phyloP scores from a whole-genome alignment of 2,329 filamentous ascomycete species.

The Diaporthe sp. region DNA sequence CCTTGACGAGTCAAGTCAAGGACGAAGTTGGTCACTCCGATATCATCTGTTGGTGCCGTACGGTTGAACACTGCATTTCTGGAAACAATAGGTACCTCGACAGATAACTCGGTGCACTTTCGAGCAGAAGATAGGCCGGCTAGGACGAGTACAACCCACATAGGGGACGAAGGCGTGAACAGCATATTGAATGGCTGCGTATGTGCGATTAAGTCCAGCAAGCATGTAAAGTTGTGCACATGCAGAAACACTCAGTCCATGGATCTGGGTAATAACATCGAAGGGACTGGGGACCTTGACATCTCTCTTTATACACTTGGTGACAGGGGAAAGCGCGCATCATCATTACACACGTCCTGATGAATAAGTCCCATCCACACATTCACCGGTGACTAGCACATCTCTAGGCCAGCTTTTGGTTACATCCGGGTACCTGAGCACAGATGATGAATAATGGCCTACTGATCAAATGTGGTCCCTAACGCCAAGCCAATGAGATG shows the following conservation, averaged over 20 bases:
- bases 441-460: slow-evolving; percentile 14
- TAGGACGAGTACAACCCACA: slow-evolving; percentile 36
- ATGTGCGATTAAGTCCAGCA: background rate
- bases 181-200: background rate
- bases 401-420: background rate
- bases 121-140: slow-evolving; percentile 46
- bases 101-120: slow-evolving; percentile 59
- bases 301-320: background rate
- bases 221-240: background rate
- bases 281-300: background rate
- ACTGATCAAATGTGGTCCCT: background rate
- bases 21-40: slow-evolving; percentile 67
- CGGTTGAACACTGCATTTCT: slow-evolving; percentile 65
- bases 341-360: background rate
- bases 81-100: slow-evolving; percentile 65
- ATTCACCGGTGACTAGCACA: background rate
- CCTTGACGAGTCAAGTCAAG: slow-evolving; percentile 60
- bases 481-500: slow-evolving; percentile 11
- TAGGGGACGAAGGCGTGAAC: background rate
- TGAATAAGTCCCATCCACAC: background rate
- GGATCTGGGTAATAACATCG: background rate
- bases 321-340: background rate
- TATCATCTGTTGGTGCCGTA: slow-evolving; percentile 58
- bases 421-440: background rate
- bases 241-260: background rate